Conservation (phyloP, 805 yeast genomes). For the Yamadazyma tumulicola region DNA sequence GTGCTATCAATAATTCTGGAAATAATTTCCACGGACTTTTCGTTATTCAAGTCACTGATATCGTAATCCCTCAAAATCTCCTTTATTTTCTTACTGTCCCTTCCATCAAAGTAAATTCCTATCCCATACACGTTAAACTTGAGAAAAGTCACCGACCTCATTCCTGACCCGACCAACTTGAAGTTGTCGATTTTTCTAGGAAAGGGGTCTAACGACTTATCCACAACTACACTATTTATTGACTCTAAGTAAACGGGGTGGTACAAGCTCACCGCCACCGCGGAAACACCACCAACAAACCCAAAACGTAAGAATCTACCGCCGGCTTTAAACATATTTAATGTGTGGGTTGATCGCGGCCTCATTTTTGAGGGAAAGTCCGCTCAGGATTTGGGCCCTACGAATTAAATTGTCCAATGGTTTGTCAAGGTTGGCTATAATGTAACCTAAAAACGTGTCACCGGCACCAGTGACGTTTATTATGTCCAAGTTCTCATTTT, state of each 20-base stretch:
- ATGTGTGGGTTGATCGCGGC: slow-evolving; percentile 27
- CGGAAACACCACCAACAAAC: slow-evolving; percentile 1
- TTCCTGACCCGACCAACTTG: slow-evolving; percentile 73
- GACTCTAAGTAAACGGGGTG: slow-evolving; percentile 10
- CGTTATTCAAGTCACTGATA: slow-evolving; percentile 39
- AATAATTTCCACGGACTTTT: slow-evolving; percentile 50
- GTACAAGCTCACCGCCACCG: slow-evolving; percentile 6
- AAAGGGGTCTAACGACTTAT: slow-evolving; percentile 49
- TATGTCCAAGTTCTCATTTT: slow-evolving; percentile 31
- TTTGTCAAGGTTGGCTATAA: slow-evolving; percentile 34
- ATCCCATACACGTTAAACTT: slow-evolving; percentile 82
- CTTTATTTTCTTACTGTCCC: slow-evolving; percentile 42
- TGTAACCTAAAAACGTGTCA: slow-evolving; percentile 69
- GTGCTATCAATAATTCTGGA: slow-evolving; percentile 58
- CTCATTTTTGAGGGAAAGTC: slow-evolving; percentile 19
- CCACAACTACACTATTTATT: slow-evolving; percentile 27
- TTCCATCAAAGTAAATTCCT: slow-evolving; percentile 71
- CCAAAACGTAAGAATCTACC: slow-evolving; percentile 1
- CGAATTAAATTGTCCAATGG: slow-evolving; percentile 16
- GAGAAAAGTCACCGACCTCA: slow-evolving; percentile 78
- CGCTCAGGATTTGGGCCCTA: slow-evolving; percentile 41
- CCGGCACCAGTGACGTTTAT: slow-evolving; percentile 87
- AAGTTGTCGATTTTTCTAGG: slow-evolving; percentile 38
- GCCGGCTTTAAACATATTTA: slow-evolving; percentile 4
- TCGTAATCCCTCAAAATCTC: slow-evolving; percentile 35